Percentiles rank a stretch among this genome's conserved stretches.
These are phyloP conservation scores for Lipomyces spencermartinsiae DNA, from an alignment of 805 yeast genomes.

Conservation along the genomic window DNA sequence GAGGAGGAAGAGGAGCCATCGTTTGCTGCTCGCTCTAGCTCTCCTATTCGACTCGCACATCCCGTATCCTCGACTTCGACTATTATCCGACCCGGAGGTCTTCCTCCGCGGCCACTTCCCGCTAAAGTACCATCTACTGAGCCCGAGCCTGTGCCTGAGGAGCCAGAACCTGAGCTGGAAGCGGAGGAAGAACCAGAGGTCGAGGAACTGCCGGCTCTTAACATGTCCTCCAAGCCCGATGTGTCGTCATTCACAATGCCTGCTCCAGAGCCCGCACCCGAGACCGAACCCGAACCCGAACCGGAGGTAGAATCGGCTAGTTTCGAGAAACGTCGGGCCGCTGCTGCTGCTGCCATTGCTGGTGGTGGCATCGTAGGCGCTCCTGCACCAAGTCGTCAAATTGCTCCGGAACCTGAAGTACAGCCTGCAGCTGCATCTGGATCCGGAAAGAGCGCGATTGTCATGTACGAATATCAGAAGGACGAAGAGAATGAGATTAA, in stretches of 20 bases:
- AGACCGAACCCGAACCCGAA: neutral
- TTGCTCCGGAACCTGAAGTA: slow-evolving; percentile 28
- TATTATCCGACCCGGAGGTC: slow-evolving; percentile 23
- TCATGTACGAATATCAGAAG: slow-evolving; percentile 78
- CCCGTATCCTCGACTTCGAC: slow-evolving; percentile 37
- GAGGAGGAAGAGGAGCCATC: slow-evolving; percentile 43
- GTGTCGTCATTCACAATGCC: slow-evolving; percentile 13
- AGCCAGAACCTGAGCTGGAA: slow-evolving; percentile 10
- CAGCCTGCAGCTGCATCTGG: slow-evolving; percentile 29
- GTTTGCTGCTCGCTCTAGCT: slow-evolving; percentile 39
- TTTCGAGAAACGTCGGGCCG: slow-evolving; percentile 39
- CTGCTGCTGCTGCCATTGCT: slow-evolving; percentile 44
- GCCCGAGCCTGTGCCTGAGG: slow-evolving; percentile 39
- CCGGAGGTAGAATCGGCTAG: slow-evolving; percentile 14
- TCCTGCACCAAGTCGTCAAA: slow-evolving; percentile 11
- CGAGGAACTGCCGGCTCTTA: slow-evolving; percentile 14
- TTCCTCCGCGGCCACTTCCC: slow-evolving; percentile 16
- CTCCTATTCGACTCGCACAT: slow-evolving; percentile 42
- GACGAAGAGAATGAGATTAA: slow-evolving; percentile 79
- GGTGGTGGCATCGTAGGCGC: slow-evolving; percentile 37
- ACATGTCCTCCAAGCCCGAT: slow-evolving; percentile 14
- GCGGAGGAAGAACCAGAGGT: slow-evolving; percentile 22
- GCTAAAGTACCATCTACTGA: slow-evolving; percentile 30
- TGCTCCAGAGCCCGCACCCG: slow-evolving; percentile 29
- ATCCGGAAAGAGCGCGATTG: slow-evolving; percentile 62